Conservation (phyloP, 495 filamentous ascomycete genomes). For the Neurospora sp. region DNA sequence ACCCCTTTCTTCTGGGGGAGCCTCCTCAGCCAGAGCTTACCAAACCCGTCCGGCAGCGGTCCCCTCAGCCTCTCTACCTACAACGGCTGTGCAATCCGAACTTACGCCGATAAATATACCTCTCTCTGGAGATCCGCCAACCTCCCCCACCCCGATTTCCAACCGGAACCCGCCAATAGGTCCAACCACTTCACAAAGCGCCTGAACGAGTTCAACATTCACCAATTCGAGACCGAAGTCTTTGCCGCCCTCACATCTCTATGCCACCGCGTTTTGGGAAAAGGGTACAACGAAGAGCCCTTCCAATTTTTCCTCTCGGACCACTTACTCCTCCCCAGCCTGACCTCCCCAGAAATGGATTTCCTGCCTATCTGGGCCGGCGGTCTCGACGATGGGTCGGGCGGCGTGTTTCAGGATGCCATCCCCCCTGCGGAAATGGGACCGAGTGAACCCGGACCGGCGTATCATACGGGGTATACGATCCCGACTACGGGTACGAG, state of each 20-base stretch:
- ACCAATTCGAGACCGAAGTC: neutral
- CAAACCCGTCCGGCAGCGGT: neutral
- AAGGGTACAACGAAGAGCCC: neutral
- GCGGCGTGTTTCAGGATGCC: constrained; percentile 30
- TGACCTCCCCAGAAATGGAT: constrained; percentile 29
- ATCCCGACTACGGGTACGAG: constrained; percentile 7
- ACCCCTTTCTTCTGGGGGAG: constrained; percentile 24
- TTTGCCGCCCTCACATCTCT: neutral
- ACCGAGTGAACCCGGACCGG: constrained; percentile 34
- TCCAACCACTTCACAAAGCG: neutral
- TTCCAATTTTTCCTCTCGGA: constrained; percentile 19
- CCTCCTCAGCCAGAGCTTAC: neutral
- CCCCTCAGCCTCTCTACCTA: neutral
- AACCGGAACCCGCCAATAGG: neutral
- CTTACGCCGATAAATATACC: neutral
- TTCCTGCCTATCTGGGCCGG: constrained; percentile 39
- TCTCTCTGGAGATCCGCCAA: neutral
- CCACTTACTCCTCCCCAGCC: constrained; percentile 19
- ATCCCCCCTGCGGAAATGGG: constrained; percentile 32
- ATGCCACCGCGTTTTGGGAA: neutral
- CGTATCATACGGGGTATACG: constrained; percentile 33
- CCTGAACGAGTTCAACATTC: neutral
- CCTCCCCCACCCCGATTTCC: neutral
- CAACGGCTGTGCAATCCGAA: neutral
- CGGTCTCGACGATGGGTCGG: constrained; percentile 36